Percentiles rank a stretch among this genome's conserved stretches.
These are phyloP conservation scores for Gnomoniopsis sp. DNA, from an alignment of 2,329 filamentous ascomycete genomes.

Conservation along the genomic window DNA sequence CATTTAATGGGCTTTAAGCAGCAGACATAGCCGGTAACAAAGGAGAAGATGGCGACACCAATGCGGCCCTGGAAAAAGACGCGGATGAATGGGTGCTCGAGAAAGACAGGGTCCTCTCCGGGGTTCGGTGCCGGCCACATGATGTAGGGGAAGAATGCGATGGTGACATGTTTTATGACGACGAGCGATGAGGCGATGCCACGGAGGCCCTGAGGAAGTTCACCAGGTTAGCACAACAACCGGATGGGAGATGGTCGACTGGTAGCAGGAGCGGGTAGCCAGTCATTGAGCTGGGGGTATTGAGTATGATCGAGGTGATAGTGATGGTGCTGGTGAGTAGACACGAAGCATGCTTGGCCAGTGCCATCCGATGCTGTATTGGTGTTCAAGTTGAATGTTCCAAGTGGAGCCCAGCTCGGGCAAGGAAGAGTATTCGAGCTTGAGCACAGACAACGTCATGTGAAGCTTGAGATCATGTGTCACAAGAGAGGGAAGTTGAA, in stretches of 20 bases:
- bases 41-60: constrained; percentile 18
- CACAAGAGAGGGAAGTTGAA: background rate
- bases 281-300: background rate
- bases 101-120: constrained; percentile 8
- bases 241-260: background rate
- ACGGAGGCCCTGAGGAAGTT: constrained; percentile 15
- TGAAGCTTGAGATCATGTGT: background rate
- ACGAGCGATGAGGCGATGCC: constrained; percentile 19
- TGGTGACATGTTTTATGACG: constrained; percentile 17
- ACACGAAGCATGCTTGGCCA: background rate
- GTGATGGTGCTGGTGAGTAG: background rate
- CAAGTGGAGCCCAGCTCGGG: no score
- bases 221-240: background rate
- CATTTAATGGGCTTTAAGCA: constrained; percentile 15
- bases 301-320: background rate
- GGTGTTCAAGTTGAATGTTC: no score
- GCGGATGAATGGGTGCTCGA: constrained; percentile 15
- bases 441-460: background rate
- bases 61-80: constrained; percentile 18
- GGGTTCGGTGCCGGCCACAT: constrained; percentile 15
- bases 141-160: constrained; percentile 17
- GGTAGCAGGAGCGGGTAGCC: background rate
- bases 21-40: constrained; percentile 18
- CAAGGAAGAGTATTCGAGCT: no score
- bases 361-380: no score